Evolutionary conservation across 441 rosid genomes (phyloP).

Genomic region (Jatropha podagrica): DNA sequence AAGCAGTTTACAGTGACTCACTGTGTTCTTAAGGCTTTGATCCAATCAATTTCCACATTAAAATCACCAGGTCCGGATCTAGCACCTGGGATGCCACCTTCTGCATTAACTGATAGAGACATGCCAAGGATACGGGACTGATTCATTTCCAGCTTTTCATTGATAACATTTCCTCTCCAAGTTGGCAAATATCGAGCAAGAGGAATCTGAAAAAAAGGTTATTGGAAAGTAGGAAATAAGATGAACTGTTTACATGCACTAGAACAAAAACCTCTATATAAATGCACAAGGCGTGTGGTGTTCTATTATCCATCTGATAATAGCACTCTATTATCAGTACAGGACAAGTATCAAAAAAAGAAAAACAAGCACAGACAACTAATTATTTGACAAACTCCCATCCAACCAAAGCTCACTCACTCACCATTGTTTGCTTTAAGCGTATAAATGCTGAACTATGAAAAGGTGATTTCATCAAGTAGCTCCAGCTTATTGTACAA

Average conservation of each 20-base stretch:
- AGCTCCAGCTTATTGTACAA: background rate
- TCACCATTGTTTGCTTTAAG: background rate
- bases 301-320: background rate
- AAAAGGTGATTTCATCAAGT: background rate
- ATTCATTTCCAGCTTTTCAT: slow-evolving; percentile 82
- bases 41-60: slow-evolving; percentile 79
- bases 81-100: slow-evolving; percentile 70
- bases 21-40: slow-evolving; percentile 67
- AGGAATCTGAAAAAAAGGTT: slow-evolving; percentile 55
- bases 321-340: background rate
- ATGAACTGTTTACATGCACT: background rate
- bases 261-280: background rate
- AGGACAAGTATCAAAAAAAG: background rate
- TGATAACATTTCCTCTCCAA: slow-evolving; percentile 90
- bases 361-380: too few relatives aligned
- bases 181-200: slow-evolving; percentile 77
- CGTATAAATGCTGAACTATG: background rate
- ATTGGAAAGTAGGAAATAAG: slow-evolving; percentile 4
- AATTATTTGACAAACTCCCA: background rate
- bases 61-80: slow-evolving; percentile 83
- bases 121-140: slow-evolving; percentile 77
- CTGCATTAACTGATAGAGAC: slow-evolving; percentile 85
- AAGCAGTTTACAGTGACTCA: slow-evolving; percentile 13
- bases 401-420: background rate
- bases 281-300: background rate